phyloP scores from a whole-genome alignment of 73 alveolate species.

The Paramecium sonneborni region DNA sequence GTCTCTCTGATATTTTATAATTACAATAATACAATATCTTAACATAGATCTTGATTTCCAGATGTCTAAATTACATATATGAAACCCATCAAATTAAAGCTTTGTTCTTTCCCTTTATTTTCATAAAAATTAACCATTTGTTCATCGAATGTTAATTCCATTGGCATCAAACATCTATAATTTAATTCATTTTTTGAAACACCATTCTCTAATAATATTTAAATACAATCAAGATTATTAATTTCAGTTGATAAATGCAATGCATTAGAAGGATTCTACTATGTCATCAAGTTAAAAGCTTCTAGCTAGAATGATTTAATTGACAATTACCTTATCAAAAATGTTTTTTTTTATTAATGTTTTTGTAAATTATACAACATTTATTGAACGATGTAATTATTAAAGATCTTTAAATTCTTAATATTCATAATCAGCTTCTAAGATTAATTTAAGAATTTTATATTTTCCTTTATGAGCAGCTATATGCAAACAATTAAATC shows the following conservation, averaged over 20 bases:
- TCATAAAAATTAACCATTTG: background rate
- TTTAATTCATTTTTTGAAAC: background rate
- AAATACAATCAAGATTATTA: background rate
- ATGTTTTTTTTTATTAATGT: background rate
- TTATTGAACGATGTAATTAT: background rate
- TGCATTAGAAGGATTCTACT: constrained; percentile 26
- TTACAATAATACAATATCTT: constrained; percentile 1
- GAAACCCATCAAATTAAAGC: background rate
- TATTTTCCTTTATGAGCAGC: constrained; percentile 29
- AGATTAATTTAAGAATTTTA: background rate
- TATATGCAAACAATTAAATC: constrained; percentile 25
- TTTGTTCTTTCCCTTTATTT: background rate
- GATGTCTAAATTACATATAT: constrained; percentile 11
- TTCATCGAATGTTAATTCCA: constrained; percentile 8
- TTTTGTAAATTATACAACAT: background rate
- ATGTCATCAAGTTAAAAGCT: constrained; percentile 4
- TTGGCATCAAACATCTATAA: constrained; percentile 4
- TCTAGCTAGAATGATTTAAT: background rate
- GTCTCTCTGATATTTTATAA: background rate
- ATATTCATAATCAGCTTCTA: constrained; percentile 11
- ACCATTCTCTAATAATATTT: background rate
- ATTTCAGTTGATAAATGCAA: constrained; percentile 7
- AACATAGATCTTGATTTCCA: background rate
- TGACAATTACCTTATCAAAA: background rate
- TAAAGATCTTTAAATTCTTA: background rate